These are phyloP conservation scores for Basipetospora chlamydospora DNA, from an alignment of 2,329 filamentous ascomycete species.

Conservation along the genomic window DNA sequence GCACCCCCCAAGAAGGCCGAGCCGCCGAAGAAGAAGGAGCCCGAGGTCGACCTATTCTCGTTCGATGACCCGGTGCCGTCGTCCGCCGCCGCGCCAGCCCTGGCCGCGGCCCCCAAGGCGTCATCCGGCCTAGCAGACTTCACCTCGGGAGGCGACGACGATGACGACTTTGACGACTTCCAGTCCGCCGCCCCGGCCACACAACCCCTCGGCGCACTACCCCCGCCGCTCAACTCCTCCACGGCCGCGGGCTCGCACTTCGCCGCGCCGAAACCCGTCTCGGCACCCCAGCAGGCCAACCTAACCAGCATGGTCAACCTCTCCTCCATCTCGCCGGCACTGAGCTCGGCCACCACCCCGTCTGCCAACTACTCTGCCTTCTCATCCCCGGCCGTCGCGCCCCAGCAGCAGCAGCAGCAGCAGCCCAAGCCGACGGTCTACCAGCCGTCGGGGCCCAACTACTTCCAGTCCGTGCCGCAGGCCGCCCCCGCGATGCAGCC, in stretches of 20 bases:
- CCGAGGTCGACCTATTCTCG: conserved; percentile 84
- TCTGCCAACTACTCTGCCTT: conserved; percentile 52
- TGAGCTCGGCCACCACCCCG: conserved; percentile 39
- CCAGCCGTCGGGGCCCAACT: conserved; percentile 61
- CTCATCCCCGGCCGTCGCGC: conserved; percentile 28
- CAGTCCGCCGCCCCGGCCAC: conserved; percentile 62
- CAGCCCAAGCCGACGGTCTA: conserved; percentile 18
- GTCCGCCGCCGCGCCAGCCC: conserved; percentile 1
- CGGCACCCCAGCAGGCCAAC: conserved; percentile 66
- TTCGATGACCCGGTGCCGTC: conserved; percentile 55
- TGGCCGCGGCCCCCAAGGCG: conserved; percentile 7
- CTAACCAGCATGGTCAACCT: conserved; percentile 68
- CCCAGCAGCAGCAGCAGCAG: conserved; percentile 9
- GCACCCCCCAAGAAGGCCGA: conserved; percentile 34
- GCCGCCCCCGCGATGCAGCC: conserved; percentile 16
- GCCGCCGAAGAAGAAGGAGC: conserved; percentile 66
- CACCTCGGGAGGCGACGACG: conserved; percentile 36
- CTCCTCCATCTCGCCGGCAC: conserved; percentile 64
- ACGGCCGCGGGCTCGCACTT: conserved; percentile 48
- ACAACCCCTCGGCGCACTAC: conserved; percentile 28
- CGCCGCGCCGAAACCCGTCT: conserved; percentile 70
- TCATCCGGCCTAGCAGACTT: conserved; percentile 34
- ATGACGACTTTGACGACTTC: conserved; percentile 97
- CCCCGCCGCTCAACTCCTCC: conserved; percentile 33
- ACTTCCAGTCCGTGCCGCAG: conserved; percentile 70